These are phyloP conservation scores for Phialophora macrospora DNA, from an alignment of 2,329 filamentous ascomycete genomes.

Conservation along the genomic window DNA sequence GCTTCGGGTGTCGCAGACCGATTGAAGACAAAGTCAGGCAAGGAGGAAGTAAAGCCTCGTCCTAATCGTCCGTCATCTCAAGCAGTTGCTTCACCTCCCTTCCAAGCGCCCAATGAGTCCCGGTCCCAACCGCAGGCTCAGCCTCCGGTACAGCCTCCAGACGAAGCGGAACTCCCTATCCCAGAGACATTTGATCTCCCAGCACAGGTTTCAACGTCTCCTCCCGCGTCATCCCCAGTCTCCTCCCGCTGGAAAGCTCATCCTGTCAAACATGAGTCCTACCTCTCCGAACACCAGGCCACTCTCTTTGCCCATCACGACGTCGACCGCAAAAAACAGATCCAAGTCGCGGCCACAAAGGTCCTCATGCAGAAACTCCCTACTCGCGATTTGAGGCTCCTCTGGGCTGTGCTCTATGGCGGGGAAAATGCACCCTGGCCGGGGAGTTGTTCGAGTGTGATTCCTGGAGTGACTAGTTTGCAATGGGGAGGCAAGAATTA, in stretches of 20 bases:
- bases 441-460: constrained; percentile 27
- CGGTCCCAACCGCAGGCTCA: not conserved
- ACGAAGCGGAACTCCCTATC: not conserved
- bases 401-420: constrained; percentile 36
- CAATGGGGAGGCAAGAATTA: constrained; percentile 15
- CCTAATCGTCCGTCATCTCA: not conserved
- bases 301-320: constrained; percentile 25
- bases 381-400: constrained; percentile 30
- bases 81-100: not conserved
- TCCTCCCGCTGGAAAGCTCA: constrained; percentile 17
- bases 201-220: not conserved
- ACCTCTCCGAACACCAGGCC: constrained; percentile 27
- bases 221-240: not conserved
- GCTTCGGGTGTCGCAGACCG: not conserved
- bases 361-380: constrained; percentile 35
- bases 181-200: constrained; percentile 6
- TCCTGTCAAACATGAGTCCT: constrained; percentile 27
- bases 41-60: not conserved
- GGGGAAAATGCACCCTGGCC: constrained; percentile 33
- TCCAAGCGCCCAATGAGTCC: not conserved
- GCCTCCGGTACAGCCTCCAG: not conserved
- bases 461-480: constrained; percentile 27
- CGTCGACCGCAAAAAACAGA: constrained; percentile 29
- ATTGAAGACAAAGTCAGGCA: not conserved
- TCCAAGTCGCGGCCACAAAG: constrained; percentile 30